These are phyloP conservation scores for Cryphonectria japonica DNA, from an alignment of 2,329 filamentous ascomycete genomes.

Conservation along the genomic window DNA sequence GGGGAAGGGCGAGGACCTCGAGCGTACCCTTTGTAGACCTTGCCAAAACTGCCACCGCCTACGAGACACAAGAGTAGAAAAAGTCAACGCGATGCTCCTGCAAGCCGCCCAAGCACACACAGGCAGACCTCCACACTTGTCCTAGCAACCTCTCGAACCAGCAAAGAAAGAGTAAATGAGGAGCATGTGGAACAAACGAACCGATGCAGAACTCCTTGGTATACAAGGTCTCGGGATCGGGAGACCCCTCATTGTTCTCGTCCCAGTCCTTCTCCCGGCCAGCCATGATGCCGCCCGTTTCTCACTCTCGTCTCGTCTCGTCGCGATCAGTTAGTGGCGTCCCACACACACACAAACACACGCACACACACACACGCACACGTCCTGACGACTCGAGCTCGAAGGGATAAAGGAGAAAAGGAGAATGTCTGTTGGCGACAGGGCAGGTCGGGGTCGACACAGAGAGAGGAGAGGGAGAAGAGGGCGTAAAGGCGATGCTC, in stretches of 20 bases:
- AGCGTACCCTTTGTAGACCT: slow-evolving; percentile 92
- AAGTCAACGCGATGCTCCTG: slow-evolving; percentile 30
- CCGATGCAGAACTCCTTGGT: slow-evolving; percentile 85
- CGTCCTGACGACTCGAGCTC: not conserved
- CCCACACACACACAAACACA: no score
- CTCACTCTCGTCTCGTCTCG: not conserved
- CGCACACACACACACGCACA: no score
- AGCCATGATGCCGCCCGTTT: slow-evolving; percentile 45
- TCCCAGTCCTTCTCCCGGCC: slow-evolving; percentile 49
- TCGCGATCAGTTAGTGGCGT: slow-evolving; percentile 3
- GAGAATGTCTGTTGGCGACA: not conserved
- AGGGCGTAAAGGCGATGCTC: not conserved
- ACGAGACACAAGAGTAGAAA: slow-evolving; percentile 35
- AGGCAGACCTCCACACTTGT: no score
- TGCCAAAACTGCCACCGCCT: slow-evolving; percentile 97
- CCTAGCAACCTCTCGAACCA: not conserved
- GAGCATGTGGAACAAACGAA: slow-evolving; percentile 45
- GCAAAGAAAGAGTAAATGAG: not conserved
- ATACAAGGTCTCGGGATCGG: slow-evolving; percentile 90
- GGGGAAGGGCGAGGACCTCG: not conserved
- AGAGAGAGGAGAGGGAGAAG: not conserved
- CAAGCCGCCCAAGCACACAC: not conserved
- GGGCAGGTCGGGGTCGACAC: not conserved
- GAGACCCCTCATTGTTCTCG: slow-evolving; percentile 54
- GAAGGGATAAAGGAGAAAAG: not conserved